These are phyloP conservation scores for Colletotrichum cuscutae DNA, from an alignment of 2,329 filamentous ascomycete genomes.

Conservation along the genomic window DNA sequence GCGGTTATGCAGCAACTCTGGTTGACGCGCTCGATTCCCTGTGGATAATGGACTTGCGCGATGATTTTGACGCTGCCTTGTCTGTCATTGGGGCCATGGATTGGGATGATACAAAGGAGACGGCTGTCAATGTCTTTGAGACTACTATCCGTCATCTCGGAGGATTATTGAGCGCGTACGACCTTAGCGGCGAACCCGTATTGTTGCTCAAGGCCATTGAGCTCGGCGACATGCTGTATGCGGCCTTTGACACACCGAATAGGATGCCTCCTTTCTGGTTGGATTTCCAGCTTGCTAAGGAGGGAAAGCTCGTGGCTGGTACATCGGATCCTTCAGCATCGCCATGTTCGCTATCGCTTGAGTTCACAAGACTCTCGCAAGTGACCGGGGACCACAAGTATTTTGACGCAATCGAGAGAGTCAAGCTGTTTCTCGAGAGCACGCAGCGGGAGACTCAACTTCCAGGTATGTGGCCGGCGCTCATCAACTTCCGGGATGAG, in stretches of 20 bases:
- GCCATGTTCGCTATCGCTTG: slow-evolving; percentile 74
- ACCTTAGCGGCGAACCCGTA: slow-evolving; percentile 66
- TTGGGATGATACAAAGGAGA: slow-evolving; percentile 57
- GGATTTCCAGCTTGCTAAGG: slow-evolving; percentile 28
- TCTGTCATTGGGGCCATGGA: slow-evolving; percentile 57
- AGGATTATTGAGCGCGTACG: slow-evolving; percentile 74
- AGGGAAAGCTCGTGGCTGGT: slow-evolving; percentile 23
- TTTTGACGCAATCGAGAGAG: slow-evolving; percentile 75
- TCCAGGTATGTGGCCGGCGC: slow-evolving; percentile 79
- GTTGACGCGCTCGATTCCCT: slow-evolving; percentile 61
- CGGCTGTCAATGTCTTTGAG: slow-evolving; percentile 71
- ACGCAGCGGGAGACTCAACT: slow-evolving; percentile 74
- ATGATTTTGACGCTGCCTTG: slow-evolving; percentile 58
- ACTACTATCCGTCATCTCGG: slow-evolving; percentile 78
- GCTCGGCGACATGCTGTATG: slow-evolving; percentile 72
- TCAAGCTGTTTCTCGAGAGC: slow-evolving; percentile 73
- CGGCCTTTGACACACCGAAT: slow-evolving; percentile 75
- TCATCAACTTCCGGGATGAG: slow-evolving; percentile 67
- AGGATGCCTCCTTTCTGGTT: slow-evolving; percentile 62
- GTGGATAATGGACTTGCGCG: slow-evolving; percentile 64
- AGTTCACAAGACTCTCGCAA: slow-evolving; percentile 79
- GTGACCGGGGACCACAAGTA: slow-evolving; percentile 78
- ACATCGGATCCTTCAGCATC: slow-evolving; percentile 54
- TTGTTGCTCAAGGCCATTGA: slow-evolving; percentile 71
- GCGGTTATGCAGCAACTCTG: slow-evolving; percentile 58